Conservation (phyloP, 2,329 filamentous ascomycete genomes). For the Sporothrix brasiliensis region DNA sequence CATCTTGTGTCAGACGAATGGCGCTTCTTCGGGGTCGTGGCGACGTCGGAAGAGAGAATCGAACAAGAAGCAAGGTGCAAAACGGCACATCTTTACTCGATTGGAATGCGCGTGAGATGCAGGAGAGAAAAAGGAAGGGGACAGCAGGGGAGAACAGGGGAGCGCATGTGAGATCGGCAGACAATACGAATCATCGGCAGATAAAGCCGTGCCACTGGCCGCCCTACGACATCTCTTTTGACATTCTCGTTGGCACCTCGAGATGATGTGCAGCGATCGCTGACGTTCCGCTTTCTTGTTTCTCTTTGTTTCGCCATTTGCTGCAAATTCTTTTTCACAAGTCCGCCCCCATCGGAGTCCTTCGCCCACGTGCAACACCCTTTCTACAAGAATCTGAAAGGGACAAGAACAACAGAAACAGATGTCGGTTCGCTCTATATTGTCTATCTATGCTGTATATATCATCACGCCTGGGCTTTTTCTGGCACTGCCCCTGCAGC, state of each 20-base stretch:
- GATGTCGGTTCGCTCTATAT: neutral
- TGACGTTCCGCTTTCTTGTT: neutral
- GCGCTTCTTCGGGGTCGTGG: conserved; percentile 11
- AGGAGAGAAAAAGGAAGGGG: neutral
- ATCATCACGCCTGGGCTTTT: no score
- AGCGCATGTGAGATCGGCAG: neutral
- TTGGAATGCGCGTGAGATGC: conserved; percentile 1
- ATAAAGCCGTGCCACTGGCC: neutral
- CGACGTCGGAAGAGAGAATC: neutral
- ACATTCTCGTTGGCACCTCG: neutral
- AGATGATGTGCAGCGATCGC: conserved; percentile 6
- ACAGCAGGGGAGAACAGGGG: neutral
- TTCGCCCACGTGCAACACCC: neutral
- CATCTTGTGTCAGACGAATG: conserved; percentile 13
- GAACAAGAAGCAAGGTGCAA: no score
- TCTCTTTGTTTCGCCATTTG: neutral
- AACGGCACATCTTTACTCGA: conserved; percentile 5
- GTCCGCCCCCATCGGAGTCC: neutral
- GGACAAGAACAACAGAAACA: neutral
- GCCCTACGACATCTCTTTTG: neutral
- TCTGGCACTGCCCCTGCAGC: neutral
- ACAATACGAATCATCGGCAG: neutral
- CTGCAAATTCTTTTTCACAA: neutral
- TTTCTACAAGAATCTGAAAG: neutral
- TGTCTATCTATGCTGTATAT: neutral